phyloP scores from a whole-genome alignment of 345 rosid species.

The Dovyalis caffra region DNA sequence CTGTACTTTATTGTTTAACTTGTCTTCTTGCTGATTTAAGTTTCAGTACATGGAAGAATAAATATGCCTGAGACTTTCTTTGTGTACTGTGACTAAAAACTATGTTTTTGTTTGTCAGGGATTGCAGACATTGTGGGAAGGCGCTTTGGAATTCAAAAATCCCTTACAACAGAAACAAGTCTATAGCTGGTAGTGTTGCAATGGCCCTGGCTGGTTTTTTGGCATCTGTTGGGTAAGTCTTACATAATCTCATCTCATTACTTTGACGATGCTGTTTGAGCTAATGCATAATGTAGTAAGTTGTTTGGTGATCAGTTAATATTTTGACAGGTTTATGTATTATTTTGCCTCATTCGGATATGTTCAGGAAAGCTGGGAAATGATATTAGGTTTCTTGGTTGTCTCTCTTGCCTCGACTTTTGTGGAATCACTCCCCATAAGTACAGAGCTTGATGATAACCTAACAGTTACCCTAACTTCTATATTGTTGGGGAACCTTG shows the following conservation, averaged over 20 bases:
- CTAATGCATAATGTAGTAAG: not conserved
- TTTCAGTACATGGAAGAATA: not conserved
- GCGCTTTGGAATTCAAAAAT: conserved; percentile 62
- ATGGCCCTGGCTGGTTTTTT: conserved; percentile 73
- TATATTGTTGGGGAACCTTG: conserved; percentile 54
- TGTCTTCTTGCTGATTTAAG: not conserved
- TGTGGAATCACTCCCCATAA: conserved; percentile 83
- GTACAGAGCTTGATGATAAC: conserved; percentile 83
- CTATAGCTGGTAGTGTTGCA: conserved; percentile 78
- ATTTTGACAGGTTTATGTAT: conserved; percentile 54
- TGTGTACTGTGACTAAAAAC: not conserved
- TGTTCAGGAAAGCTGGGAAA: conserved; percentile 43
- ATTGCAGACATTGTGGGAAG: conserved; percentile 90
- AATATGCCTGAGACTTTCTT: not conserved
- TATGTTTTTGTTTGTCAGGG: conserved; percentile 39
- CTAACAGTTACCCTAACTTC: conserved; percentile 75
- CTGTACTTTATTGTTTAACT: not conserved
- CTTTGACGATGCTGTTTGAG: not conserved
- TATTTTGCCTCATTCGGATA: conserved; percentile 73
- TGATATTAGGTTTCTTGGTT: conserved; percentile 56
- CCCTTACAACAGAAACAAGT: conserved; percentile 77
- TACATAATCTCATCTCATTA: not conserved
- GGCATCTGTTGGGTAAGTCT: conserved; percentile 57
- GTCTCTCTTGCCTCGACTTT: conserved; percentile 70
- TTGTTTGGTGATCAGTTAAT: conserved; percentile 11